Percentiles rank a stretch among this genome's conserved stretches.
Conservation (phyloP, 1,139 yeast genomes). For the Debaryomycetaceae sp. region DNA sequence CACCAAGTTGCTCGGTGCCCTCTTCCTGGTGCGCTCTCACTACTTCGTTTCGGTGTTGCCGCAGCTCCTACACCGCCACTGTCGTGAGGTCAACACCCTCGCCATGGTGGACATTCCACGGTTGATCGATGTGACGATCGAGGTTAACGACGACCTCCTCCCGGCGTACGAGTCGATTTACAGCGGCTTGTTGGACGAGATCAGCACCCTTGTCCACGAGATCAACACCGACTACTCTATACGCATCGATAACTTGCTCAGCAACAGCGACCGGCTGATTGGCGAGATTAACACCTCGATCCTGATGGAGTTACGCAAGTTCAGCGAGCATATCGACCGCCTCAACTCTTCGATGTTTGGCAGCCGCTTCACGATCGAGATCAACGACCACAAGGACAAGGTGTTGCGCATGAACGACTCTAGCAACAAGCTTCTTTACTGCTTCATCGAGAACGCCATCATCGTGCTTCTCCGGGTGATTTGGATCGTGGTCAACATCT, state of each 20-base stretch:
- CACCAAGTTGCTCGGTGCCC: slow-evolving; percentile 5
- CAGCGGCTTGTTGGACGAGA: slow-evolving; percentile 30
- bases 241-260: slow-evolving; percentile 61
- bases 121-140: slow-evolving; percentile 21
- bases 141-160: slow-evolving; percentile 31
- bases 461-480: slow-evolving; percentile 60
- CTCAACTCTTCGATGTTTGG: slow-evolving; percentile 37
- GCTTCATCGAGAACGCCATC: slow-evolving; percentile 41
- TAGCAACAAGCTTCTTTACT: slow-evolving; percentile 35
- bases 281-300: slow-evolving; percentile 83
- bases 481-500: slow-evolving; percentile 67
- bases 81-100: slow-evolving; percentile 18
- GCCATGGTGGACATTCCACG: slow-evolving; percentile 19
- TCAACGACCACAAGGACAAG: slow-evolving; percentile 17
- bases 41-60: slow-evolving; percentile 30
- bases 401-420: slow-evolving; percentile 19
- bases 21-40: slow-evolving; percentile 19
- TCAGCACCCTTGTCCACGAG: slow-evolving; percentile 33
- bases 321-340: slow-evolving; percentile 65
- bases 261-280: slow-evolving; percentile 69
- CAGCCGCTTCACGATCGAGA: slow-evolving; percentile 18
- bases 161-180: slow-evolving; percentile 35
- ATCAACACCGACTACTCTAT: slow-evolving; percentile 42
- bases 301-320: slow-evolving; percentile 63
- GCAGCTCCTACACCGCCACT: slow-evolving; percentile 17